Evolutionary conservation across 768 basidiomycete genomes (phyloP), one percentile per base, ranked within the genome.

Genomic region (Leccinum variicolor): DNA sequence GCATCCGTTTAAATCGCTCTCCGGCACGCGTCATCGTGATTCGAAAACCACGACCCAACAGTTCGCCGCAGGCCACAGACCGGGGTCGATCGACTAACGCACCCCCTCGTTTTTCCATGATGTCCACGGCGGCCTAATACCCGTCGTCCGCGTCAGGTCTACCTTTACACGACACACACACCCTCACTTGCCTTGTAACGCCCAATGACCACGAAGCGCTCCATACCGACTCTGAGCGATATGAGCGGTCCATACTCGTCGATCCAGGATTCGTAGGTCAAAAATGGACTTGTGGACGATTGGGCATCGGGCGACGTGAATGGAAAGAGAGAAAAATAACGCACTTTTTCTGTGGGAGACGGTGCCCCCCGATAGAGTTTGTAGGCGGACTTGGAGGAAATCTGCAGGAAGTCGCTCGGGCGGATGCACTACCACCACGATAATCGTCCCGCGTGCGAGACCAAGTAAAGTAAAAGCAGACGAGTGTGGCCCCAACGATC

Each of bases 21-120:
- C 83, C 81, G 0, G 75, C 75, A 0, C 76, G 75, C 5, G 78
- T 80, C 15, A 81, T 69, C 19, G 84, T 48, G 15, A 80, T 68
- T 26, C 83, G 66, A 78, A 84, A 80, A 0, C 83, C 83, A 7
- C 83, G 79, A 1, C 76, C 76, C 0, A 84, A 68, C 0, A 80
- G 75, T 55, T 84, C 81, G 1, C 83, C 83, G 29, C 52, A 21
- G 0, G 83, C 75, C 28, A 84, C 79, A 23, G 69, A 75, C 1
- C 68, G 62, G 3, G 83, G 83, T 52, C 45, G 45, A 25, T 46
- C 45, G 23, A 25, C 45, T 14, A 46, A 21, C 0, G 69, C 59
- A 2, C 77, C 77, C 0, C 83, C 83, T 61, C 83, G 81, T 56
- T 79, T 80, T 64, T 85, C 83, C 82, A 85, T 81, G 54, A 84